Evolutionary conservation across 176 grass and related monocot species (phyloP), one percentile per base, ranked within the genome.

Genomic region (Urochloa ruziziensis): DNA sequence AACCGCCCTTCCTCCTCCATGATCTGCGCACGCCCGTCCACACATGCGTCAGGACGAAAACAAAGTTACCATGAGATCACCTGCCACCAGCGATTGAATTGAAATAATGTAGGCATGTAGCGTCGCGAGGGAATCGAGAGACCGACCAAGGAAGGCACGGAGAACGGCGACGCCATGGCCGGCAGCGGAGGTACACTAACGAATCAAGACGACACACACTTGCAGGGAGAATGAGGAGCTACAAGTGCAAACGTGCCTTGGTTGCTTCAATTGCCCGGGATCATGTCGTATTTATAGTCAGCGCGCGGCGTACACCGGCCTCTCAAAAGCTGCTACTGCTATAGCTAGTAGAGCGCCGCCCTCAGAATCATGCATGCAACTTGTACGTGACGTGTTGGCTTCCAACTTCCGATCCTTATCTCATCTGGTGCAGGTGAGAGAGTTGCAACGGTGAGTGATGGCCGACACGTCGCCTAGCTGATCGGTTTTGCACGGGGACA

Each of bases 1-100:
- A 98, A 98, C 86, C 88, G 82, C 15, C 84, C 84, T 90, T 98
- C 95, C 83, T 98, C 95, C 92, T 94, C 95, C 92, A 95, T 87
- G 57, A 98, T 94, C 92, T 95, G 81, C 37, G 65, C 0, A 5
- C 4, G n/a, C n/a, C n/a, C n/a, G n/a, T n/a, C n/a, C n/a, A 47
- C 11, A 15, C 0, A 2, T 1, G 23, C 16, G 29, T 25, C 42
- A 81, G 3, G 62, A 62, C 7, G 48, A 56, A 21, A 3, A 29
- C 15, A 39, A 78, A 72, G 35, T 40, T 24, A 39, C 0, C 0
- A 25, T 29, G 25, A 28, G 27, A 4, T 57, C 39, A 46, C 28
- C 8, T 14, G 23, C n/a, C 57, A 63, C 10, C 13, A 2, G 0
- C 0, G 49, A 32, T 27, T n/a, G n/a, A 34, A 8, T 27, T 4